Evolutionary conservation across 305 asterid species (phyloP), one percentile per base, ranked within the genome.

Genomic region (Caryopteris hybrid): DNA sequence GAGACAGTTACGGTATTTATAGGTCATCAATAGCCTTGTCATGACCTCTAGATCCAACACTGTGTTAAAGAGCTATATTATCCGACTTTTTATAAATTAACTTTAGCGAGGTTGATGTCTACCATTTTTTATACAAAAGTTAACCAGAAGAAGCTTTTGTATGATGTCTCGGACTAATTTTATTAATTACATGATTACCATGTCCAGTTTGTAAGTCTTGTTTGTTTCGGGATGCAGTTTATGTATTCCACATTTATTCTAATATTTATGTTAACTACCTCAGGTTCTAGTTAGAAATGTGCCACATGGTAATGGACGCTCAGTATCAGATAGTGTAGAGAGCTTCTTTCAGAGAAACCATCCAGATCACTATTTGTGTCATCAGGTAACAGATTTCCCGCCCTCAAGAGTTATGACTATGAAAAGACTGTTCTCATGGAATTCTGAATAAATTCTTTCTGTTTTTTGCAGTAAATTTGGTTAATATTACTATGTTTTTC

Each of bases 241-340:
- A 21, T 29, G 2, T 17, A 22, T 56, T 14, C 31, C 38, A n/a
- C 10, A 2, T 43, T 16, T 17, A 58, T 57, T 22, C 6, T 60
- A 25, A 68, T 50, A 58, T 51, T 22, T 41, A 41, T 61, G 29
- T 43, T 52, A 59, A 38, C 39, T 72, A 50, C 72, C 68, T 62
- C 88, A 94, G 99, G 99, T 94, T 75, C 92, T 94, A 52, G 96
- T 91, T 25, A 84, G 90, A 79, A 83, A 84, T 74, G 89, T 94
- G 41, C 99, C 98, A 33, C 90, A 43, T 67, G 85, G 71, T 66
- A 73, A 97, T 45, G 89, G 88, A 31, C 70, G 77, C 64, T 80
- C 97, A 7, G 64, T 85, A 74, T 81, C 96, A 61, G 95, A 86
- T 45, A 71, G 76, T 43, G 90, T 89, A 5, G 95, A 89, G 20